phyloP scores from a whole-genome alignment of 495 filamentous ascomycete species.

The Hapsidospora chrysogenum region DNA sequence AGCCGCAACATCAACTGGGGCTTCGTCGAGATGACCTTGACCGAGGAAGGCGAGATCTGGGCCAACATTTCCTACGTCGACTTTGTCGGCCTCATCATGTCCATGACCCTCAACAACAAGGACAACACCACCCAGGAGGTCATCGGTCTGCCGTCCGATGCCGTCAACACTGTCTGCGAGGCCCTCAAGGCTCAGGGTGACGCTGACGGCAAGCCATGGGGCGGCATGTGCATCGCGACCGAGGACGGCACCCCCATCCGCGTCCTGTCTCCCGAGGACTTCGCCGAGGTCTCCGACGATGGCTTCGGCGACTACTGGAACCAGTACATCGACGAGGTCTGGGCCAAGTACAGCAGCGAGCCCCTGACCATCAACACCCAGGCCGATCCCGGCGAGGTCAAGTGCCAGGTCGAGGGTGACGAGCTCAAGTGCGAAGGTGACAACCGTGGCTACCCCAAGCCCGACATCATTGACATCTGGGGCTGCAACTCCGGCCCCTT shows the following conservation, averaged over 20 bases:
- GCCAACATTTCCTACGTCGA: constrained; percentile 31
- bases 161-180: constrained; percentile 19
- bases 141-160: constrained; percentile 13
- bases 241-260: constrained; percentile 17
- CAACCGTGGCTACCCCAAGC: constrained; percentile 22
- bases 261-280: constrained; percentile 20
- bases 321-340: constrained; percentile 23
- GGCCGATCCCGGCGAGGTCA: constrained; percentile 15
- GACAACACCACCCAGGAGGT: constrained; percentile 16
- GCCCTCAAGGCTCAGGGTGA: constrained; percentile 15
- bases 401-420: constrained; percentile 16
- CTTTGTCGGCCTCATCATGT: constrained; percentile 26
- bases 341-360: constrained; percentile 16
- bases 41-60: constrained; percentile 11
- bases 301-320: constrained; percentile 19
- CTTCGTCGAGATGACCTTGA: constrained; percentile 28
- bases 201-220: constrained; percentile 21
- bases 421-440: constrained; percentile 18
- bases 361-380: constrained; percentile 24
- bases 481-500: constrained; percentile 32
- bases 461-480: constrained; percentile 22
- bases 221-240: constrained; percentile 16
- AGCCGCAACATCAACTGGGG: constrained; percentile 25
- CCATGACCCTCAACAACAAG: constrained; percentile 17
- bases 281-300: constrained; percentile 10